phyloP scores from a whole-genome alignment of 768 basidiomycete species.

The Agaricus blazei region DNA sequence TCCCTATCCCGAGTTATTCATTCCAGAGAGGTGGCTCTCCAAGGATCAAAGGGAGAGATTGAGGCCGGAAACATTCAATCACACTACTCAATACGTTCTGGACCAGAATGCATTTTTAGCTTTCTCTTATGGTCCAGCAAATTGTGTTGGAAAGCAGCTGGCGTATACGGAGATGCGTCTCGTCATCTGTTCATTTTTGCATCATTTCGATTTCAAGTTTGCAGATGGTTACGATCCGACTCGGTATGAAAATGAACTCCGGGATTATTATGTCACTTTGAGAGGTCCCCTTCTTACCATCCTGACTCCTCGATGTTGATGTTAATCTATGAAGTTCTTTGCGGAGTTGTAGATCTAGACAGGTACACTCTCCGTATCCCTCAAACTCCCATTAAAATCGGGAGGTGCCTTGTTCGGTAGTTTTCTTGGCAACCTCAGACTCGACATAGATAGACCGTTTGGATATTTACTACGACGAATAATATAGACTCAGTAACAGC shows the following conservation, averaged over 20 bases:
- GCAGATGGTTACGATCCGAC: constrained; percentile 23
- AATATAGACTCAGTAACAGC: too few relatives aligned
- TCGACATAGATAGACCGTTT: too few relatives aligned
- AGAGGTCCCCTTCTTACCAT: constrained; percentile 26
- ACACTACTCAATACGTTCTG: constrained; percentile 18
- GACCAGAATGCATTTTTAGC: constrained; percentile 23
- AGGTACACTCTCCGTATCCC: too few relatives aligned
- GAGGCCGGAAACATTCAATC: constrained; percentile 29
- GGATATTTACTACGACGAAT: too few relatives aligned
- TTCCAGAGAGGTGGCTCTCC: constrained; percentile 34
- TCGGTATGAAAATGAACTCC: constrained; percentile 27
- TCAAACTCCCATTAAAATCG: too few relatives aligned
- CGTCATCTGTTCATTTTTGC: constrained; percentile 30
- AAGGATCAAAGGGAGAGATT: constrained; percentile 17
- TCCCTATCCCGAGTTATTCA: constrained; percentile 29
- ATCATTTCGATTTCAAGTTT: constrained; percentile 32
- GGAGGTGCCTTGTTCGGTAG: too few relatives aligned
- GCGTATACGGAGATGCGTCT: constrained; percentile 32
- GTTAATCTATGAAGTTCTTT: too few relatives aligned
- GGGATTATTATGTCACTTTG: constrained; percentile 30
- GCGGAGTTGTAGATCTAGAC: too few relatives aligned
- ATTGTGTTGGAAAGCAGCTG: constrained; percentile 41
- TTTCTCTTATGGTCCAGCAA: constrained; percentile 41
- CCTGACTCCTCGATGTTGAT: constrained; percentile 24
- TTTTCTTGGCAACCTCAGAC: too few relatives aligned